Conservation (phyloP, 352 stramenopile species). For the Pythium scleroteichum region DNA sequence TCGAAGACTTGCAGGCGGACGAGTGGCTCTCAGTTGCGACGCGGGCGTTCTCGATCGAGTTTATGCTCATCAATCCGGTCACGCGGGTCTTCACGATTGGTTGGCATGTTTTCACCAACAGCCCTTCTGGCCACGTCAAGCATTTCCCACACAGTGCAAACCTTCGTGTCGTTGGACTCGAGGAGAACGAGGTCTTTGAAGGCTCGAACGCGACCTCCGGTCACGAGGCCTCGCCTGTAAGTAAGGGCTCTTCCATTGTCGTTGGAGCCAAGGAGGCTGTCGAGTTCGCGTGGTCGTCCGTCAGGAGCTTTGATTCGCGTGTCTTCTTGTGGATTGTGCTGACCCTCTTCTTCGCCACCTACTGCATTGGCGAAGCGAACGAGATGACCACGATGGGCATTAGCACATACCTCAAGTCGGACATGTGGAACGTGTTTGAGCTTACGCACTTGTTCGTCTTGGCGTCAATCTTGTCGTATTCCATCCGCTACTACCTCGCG, state of each 20-base stretch:
- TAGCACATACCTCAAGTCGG: constrained; percentile 70
- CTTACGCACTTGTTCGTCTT: constrained; percentile 73
- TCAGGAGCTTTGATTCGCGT: constrained; percentile 48
- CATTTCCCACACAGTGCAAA: constrained; percentile 83
- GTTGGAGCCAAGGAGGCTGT: background rate
- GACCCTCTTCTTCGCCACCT: constrained; percentile 75
- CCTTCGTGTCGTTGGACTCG: constrained; percentile 74
- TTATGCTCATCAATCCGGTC: constrained; percentile 85
- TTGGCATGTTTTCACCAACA: constrained; percentile 81
- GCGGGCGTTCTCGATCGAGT: constrained; percentile 82
- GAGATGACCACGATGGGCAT: constrained; percentile 82
- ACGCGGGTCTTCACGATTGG: constrained; percentile 89
- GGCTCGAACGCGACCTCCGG: background rate
- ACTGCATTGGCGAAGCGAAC: constrained; percentile 73
- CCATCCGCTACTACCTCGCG: constrained; percentile 68
- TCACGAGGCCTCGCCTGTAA: background rate
- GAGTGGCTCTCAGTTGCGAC: constrained; percentile 78
- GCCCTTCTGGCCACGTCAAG: constrained; percentile 79
- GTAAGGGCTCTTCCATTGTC: constrained; percentile 1
- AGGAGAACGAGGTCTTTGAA: constrained; percentile 47
- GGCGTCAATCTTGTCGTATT: constrained; percentile 58
- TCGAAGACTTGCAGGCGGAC: constrained; percentile 67
- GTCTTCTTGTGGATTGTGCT: constrained; percentile 70
- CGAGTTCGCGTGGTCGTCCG: background rate
- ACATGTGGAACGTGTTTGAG: constrained; percentile 91